Base-by-base conservation (phyloP, 2,329 filamentous ascomycete species). In the Exophiala phaeomuriformis region DNA sequence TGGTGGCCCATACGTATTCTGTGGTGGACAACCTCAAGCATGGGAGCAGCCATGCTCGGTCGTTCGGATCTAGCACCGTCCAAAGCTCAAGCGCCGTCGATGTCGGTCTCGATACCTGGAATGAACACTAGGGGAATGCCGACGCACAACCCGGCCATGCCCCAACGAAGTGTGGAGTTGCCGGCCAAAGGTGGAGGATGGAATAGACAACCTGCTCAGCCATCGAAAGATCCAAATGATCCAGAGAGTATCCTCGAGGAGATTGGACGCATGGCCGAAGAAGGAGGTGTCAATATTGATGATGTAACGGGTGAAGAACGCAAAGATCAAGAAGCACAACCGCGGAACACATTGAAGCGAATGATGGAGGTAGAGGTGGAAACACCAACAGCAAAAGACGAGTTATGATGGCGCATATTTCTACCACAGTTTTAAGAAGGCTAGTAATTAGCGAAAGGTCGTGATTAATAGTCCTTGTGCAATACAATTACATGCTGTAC, bases 1-100 rank as follows among this genome's bases (percentile, higher is more conserved):
- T 91, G 87, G 80, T 74, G 93, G 53, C 91, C 91, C 1, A 63
- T 91, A n/a, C 83, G 83, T 63, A 68, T 87, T 19, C 59, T 84
- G 7, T 84, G 84, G 64, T 82, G 79, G 30, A 68, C 79, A 9
- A 74, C 83, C 54, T 75, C 76, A 10, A 71, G 83, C 2, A 69
- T 85, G 27, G 75, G 57, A 19, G 46, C 45, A 19, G 45, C 52
- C 8, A 40, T 49, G n/a, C 30, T 56, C 40, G 54, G 57, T 6
- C 52, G 39, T 28, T 40, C 53, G 31, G 50, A 58, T 2, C 7
- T 45, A 10, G 35, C 30, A 27, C 19, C 49, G 10, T 46, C 40
- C 5, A 33, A 40, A 31, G 47, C 49, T 12, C 37, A 40, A 32
- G 39, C 47, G n/a, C 57, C 57, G 4, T 52, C 57, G 6, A 32